Base-by-base conservation (phyloP, 192 early-diverging fungal genomes). In the Linnemannia zychae region DNA sequence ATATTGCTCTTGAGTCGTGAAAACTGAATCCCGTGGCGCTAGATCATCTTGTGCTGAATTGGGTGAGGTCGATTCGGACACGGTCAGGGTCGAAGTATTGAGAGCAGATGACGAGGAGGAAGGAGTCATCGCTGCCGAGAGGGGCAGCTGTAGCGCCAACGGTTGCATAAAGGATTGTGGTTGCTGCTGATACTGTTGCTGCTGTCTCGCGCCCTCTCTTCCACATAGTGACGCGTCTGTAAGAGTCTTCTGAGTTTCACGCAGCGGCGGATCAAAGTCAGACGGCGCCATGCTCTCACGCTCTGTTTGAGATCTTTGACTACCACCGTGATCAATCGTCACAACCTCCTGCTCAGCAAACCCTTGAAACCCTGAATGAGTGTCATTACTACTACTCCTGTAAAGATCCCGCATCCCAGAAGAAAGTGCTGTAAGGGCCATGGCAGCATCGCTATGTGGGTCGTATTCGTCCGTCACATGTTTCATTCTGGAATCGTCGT, bases 391-490 rank as follows among this genome's bases (percentile, higher is more conserved):
- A 4, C 17, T 11, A 40, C 12, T 31, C 28, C 57, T 63, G 24
- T 63, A 11, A 63, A 15, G 28, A 31, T 15, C 24, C 57, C 9
- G 9, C 20, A 76, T 34, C 12, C 78, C 77, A 24, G 69, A 75
- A 20, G 74, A 85, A 15, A 85, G 74, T n/a, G 77, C 73, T 40
- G 83, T 72, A 9, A 85, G 78, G 31, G 78, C 74, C 83, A 85
- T 79, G 47, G 71, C 83, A 5, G 83, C 83, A 7, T 73, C 40
- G 24, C 83, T 74, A 33, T 73, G 83, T 46, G 63, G 53, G 47
- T 79, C 76, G 36, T 78, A 77, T 3, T 36, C 24, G 49, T 15
- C n/a, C 65, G 48, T 6, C 16, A 28, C 11, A 53, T 66, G 22
- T 69, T 28, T 63, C 57, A 63, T 31, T 31, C 13, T 2, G 13